Evolutionary conservation across 1,284 basidiomycete species (phyloP).

Genomic region (Afroboletus lepidellus): DNA sequence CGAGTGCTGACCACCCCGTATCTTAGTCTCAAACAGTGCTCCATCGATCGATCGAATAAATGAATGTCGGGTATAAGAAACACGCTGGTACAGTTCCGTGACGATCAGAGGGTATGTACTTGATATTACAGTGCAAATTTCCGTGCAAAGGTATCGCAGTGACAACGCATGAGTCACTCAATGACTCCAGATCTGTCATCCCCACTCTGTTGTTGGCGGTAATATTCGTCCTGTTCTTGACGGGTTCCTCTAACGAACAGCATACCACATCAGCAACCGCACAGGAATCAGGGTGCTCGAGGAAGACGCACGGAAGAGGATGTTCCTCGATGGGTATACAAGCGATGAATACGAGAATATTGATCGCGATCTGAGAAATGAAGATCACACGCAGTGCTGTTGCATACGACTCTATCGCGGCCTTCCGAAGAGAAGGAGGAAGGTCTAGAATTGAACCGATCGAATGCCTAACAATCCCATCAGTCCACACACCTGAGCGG

Average conservation of each 20-base stretch:
- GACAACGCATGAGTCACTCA: slow-evolving; percentile 19
- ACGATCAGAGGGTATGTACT: slow-evolving; percentile 24
- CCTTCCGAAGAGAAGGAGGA: slow-evolving; percentile 55
- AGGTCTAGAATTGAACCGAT: slow-evolving; percentile 77
- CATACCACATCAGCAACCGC: slow-evolving; percentile 14
- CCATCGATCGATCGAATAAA: slow-evolving; percentile 2
- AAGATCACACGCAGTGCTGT: slow-evolving; percentile 85
- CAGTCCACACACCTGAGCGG: slow-evolving; percentile 15
- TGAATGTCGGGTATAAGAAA: slow-evolving; percentile 18
- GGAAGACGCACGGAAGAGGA: slow-evolving; percentile 58
- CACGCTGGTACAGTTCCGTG: slow-evolving; percentile 24
- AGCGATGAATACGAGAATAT: slow-evolving; percentile 58
- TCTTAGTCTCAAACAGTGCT: neutral
- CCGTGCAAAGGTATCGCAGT: slow-evolving; percentile 25
- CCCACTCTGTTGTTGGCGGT: slow-evolving; percentile 38
- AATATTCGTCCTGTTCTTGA: slow-evolving; percentile 59
- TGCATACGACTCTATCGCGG: slow-evolving; percentile 82
- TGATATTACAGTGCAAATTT: slow-evolving; percentile 33
- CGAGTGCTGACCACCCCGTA: neutral
- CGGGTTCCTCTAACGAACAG: slow-evolving; percentile 50
- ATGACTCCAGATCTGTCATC: slow-evolving; percentile 14
- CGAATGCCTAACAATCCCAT: slow-evolving; percentile 59
- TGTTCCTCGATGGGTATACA: slow-evolving; percentile 77
- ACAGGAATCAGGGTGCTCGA: slow-evolving; percentile 12
- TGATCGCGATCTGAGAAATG: slow-evolving; percentile 68